Conservation (phyloP, 495 filamentous ascomycete species). For the Neurospora sp. region DNA sequence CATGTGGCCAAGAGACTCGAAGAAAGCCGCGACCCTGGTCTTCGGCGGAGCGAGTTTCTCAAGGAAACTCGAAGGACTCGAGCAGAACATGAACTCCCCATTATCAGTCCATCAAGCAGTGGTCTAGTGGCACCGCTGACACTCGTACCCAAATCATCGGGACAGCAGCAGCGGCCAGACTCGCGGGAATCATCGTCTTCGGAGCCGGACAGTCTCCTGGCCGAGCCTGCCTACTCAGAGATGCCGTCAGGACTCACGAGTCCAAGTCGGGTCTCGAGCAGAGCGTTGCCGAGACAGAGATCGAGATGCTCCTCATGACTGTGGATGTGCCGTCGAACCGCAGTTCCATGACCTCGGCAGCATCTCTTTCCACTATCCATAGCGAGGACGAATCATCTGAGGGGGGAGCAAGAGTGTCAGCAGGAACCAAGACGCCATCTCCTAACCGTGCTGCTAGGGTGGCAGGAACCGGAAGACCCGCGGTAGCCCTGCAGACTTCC, state of each 20-base stretch:
- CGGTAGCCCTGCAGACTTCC: background rate
- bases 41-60: background rate
- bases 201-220: conserved; percentile 22
- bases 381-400: conserved; percentile 32
- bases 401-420: conserved; percentile 1
- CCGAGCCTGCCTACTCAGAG: conserved; percentile 8
- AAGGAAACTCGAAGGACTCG: background rate
- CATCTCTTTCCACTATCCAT: conserved; percentile 30
- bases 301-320: background rate
- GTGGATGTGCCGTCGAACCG: conserved; percentile 15
- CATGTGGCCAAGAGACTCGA: background rate
- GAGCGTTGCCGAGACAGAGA: background rate
- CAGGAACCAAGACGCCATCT: background rate
- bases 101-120: background rate
- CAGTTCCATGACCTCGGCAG: conserved; percentile 28
- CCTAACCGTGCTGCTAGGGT: background rate
- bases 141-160: background rate
- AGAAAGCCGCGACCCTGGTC: background rate
- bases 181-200: conserved; percentile 28
- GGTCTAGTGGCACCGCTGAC: background rate
- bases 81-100: background rate
- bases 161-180: conserved; percentile 11
- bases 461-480: background rate
- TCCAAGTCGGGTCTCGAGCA: conserved; percentile 14
- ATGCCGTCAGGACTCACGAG: conserved; percentile 13